Base-by-base conservation (phyloP, 805 yeast genomes). In the Metschnikowia reukaufii region DNA sequence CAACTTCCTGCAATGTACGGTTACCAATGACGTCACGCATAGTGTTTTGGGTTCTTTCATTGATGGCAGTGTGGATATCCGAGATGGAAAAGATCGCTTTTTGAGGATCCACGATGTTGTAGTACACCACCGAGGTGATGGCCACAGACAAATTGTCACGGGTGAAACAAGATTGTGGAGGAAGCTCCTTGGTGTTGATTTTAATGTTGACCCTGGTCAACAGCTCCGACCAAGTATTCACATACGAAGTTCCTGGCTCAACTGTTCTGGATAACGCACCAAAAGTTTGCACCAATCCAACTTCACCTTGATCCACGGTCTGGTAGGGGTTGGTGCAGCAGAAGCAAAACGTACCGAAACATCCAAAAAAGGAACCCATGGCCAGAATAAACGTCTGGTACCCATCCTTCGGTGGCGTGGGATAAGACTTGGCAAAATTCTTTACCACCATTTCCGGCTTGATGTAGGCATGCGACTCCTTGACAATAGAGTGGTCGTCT, bases 1-100 rank as follows among this genome's bases (percentile, higher is more conserved):
- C 83, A 18, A 83, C 85, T 55, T 84, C 89, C 66, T 84, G 90
- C 56, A 84, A 68, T 17, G 70, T 72, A 41, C 87, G 66, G 29
- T 83, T 72, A 51, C 90, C 90, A 45, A 83, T 76, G 18, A 84
- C 90, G 54, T 83, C 87, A 62, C 90, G 73, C 58, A 84, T 67
- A 3, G 90, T 84, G 36, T 88, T 84, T 64, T 83, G 87, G 4
- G 88, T 83, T 60, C 88, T 72, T 61, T 83, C 88, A 44, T 72
- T 65, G 44, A 84, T 72, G 15, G 89, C 85, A 36, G 63, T 65
- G 49, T 73, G 73, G 47, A 84, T 77, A 56, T 80, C 64, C 29
- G 71, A 63, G 51, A 84, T 80, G 25, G 82, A 78, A 56, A 76
- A 83, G 43, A 74, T 68, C 15, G 89, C 86, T 68, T 76, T 78